These are phyloP conservation scores for Cercospora zeae-maydis DNA, from an alignment of 2,329 filamentous ascomycete genomes.

Conservation along the genomic window DNA sequence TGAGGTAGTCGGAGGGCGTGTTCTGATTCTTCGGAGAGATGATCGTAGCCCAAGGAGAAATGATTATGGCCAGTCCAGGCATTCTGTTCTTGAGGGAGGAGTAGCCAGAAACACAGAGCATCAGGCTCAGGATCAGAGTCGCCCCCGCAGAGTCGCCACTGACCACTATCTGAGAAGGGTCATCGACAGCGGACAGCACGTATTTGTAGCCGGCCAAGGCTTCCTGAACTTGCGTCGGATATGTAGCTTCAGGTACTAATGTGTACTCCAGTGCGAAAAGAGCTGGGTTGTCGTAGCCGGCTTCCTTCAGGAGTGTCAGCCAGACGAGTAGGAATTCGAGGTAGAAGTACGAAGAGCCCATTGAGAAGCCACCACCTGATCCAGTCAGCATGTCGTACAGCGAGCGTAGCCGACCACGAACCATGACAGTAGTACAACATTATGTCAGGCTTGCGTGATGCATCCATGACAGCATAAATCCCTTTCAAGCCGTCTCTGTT, in stretches of 20 bases:
- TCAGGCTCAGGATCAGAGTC: conserved; percentile 66
- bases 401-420: conserved; percentile 38
- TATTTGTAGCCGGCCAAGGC: conserved; percentile 68
- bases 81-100: conserved; percentile 43
- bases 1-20: conserved; percentile 72
- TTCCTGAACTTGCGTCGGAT: conserved; percentile 70
- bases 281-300: conserved; percentile 70
- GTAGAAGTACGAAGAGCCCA: conserved; percentile 81
- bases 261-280: conserved; percentile 79
- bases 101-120: conserved; percentile 62
- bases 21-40: conserved; percentile 64
- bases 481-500: conserved; percentile 49
- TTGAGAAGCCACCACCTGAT: conserved; percentile 72
- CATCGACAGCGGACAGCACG: conserved; percentile 56
- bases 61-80: conserved; percentile 64
- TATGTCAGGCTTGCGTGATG: conserved; percentile 62
- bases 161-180: conserved; percentile 64
- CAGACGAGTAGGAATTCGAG: conserved; percentile 76
- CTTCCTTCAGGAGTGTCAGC: conserved; percentile 60
- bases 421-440: conserved; percentile 81
- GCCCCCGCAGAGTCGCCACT: conserved; percentile 78
- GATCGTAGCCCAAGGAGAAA: conserved; percentile 78
- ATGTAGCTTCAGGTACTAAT: conserved; percentile 68
- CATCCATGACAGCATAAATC: conserved; percentile 65
- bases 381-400: neutral